Evolutionary conservation across 106 monocot species (phyloP), one percentile per base, ranked within the genome.

Genomic region (Posidonia australis): DNA sequence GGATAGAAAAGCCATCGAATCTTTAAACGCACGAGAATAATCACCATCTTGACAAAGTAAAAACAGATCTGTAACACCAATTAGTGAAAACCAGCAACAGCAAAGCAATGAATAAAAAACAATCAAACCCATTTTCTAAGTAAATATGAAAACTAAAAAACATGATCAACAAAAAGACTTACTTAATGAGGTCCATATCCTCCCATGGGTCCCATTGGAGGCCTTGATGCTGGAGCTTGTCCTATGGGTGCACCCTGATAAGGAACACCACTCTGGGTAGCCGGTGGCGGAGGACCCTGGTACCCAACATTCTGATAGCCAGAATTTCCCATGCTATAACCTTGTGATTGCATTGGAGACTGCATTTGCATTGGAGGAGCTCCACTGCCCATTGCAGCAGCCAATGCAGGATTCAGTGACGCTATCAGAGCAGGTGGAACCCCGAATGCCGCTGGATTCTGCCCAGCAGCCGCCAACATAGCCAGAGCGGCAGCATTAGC

Each of bases 381-480:
- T 58, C 74, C 85, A 21, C 67, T 67, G 54, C 79, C 60, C 44
- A 81, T 70, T n/a, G 89, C 86, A 10, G 89, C 93, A 3, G 83
- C 78, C 26, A 89, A 51, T 21, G 89, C 85, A 14, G 85, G 93
- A 28, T 86, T 89, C 62, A 93, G 27, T 0, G 82, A 76, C 9
- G 88, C 93, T 66, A 94, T 70, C 65, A 88, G 64, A 13, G 81
- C 83, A 0, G 92, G 92, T 1, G 68, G 71, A 46, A 90, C 44
- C 17, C 82, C 85, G 53, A 82, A 85, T 19, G 83, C 74, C 3
- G 64, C 78, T 6, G 77, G 80, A 31, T 88, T 88, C 55, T 88
- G 88, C 56, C 76, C 74, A 23, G 84, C 86, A 13, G 92, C 85
- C 5, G 86, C 86, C 31, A 94, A 29, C 77, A 89, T 77, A 25